Percentiles rank a stretch among this genome's conserved stretches.
Evolutionary conservation across 306 rosid species (phyloP).

Genomic region (Inga laurina): DNA sequence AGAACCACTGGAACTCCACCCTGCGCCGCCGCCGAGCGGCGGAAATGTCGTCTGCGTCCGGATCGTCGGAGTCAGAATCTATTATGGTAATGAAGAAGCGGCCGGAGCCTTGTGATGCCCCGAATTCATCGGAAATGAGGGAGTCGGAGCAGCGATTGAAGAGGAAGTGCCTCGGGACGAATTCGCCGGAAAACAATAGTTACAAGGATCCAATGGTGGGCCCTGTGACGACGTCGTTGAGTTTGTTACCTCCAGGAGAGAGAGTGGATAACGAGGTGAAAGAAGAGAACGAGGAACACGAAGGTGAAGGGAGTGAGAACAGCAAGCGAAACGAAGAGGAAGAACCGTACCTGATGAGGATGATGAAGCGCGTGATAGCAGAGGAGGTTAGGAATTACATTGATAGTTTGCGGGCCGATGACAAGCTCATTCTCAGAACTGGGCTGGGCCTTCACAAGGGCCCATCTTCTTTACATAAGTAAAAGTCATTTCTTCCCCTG

Average conservation of each 20-base stretch:
- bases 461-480: constrained; percentile 21
- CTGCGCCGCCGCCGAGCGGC: constrained; percentile 57
- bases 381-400: constrained; percentile 70
- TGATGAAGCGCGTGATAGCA: constrained; percentile 69
- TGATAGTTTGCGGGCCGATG: constrained; percentile 38
- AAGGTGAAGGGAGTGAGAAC: neutral
- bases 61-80: constrained; percentile 31
- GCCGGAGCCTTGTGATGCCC: neutral
- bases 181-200: constrained; percentile 34
- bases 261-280: constrained; percentile 18
- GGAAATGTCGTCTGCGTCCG: constrained; percentile 18
- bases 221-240: constrained; percentile 58
- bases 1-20: constrained; percentile 95
- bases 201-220: neutral
- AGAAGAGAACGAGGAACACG: constrained; percentile 3
- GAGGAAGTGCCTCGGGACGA: constrained; percentile 37
- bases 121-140: neutral
- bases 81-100: constrained; percentile 2
- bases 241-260: constrained; percentile 41
- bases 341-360: constrained; percentile 40
- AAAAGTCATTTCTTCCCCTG: neutral
- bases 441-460: constrained; percentile 14
- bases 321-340: constrained; percentile 24
- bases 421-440: constrained; percentile 17
- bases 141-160: constrained; percentile 30